Evolutionary conservation across 495 filamentous ascomycete genomes (phyloP), one percentile per base, ranked within the genome.

Genomic region (Barbatosphaeria neglecta): DNA sequence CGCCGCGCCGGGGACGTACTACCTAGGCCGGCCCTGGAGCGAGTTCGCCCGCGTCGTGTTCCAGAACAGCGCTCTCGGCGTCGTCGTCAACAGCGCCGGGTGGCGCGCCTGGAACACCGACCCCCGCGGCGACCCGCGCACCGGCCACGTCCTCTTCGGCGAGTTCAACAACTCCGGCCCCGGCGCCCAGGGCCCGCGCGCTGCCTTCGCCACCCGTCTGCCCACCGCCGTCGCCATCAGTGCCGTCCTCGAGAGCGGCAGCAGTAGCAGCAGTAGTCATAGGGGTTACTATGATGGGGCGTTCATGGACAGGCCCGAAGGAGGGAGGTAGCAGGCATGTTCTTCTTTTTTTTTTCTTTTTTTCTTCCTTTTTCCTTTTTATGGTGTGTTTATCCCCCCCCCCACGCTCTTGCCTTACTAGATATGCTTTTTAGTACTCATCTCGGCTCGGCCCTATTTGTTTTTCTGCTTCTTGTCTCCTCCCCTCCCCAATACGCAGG

Each of bases 1-100:
- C 20, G 73, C 82, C 7, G 19, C 64, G 3, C 50, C 56, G 9
- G 80, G 77, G 5, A 65, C 69, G 22, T 76, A 70, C 43, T 83
- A 79, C 53, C 69, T 85, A 4, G 81, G 82, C 6, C 70, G 81
- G n/a, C 82, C 81, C 16, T 85, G 81, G 80, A 59, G 68, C 9
- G 58, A 74, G 43, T 82, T 76, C 50, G 68, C 80, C 3, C 62
- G 76, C 2, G 81, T 82, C 2, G 69, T 78, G 22, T 78, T 83
- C 62, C 82, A 83, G 58, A 63, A 69, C 24, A 80, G 74, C 3
- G 46, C 49, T 5, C 61, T 84, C 52, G 67, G 64, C n/a, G 52
- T 56, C 22, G 73, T 82, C 16, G 73, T 86, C 50, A 81, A 82
- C 52, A 41, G 61, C 13, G 74, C 75, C 2, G 81, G 80, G 0